Percentiles rank a stretch among this genome's conserved stretches.
Conservation (phyloP, 2,329 filamentous ascomycete species). For the Sporothrix curviconia region DNA sequence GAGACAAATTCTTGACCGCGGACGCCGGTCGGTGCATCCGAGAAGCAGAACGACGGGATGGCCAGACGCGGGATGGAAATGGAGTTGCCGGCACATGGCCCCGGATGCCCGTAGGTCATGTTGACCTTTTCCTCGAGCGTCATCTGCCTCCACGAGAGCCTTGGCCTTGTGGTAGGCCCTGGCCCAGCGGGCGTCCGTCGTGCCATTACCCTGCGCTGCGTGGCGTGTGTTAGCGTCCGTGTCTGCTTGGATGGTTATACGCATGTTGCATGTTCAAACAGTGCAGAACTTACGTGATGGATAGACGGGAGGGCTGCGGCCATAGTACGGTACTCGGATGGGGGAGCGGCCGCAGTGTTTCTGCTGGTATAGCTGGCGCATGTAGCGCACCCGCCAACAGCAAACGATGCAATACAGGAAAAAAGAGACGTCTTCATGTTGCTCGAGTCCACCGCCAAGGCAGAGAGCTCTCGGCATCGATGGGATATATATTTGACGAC, state of each 20-base stretch:
- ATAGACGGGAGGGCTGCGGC: conserved; percentile 30
- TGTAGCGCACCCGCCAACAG: not conserved
- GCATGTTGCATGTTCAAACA: too few species aligned
- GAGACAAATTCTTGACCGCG: conserved; percentile 30
- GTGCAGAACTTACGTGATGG: conserved; percentile 28
- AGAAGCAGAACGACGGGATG: conserved; percentile 38
- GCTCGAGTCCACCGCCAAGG: not conserved
- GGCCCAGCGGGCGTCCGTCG: conserved; percentile 27
- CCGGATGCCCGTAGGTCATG: conserved; percentile 32
- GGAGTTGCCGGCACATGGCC: conserved; percentile 29
- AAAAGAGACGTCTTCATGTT: not conserved
- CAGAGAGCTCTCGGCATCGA: too few species aligned
- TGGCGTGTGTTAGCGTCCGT: not conserved
- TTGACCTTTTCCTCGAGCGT: conserved; percentile 35
- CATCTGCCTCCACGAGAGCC: conserved; percentile 31
- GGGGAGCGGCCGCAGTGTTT: not conserved
- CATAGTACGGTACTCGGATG: conserved; percentile 28
- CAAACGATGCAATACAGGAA: not conserved
- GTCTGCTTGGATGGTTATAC: not conserved
- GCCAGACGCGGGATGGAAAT: conserved; percentile 32
- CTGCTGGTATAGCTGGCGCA: not conserved
- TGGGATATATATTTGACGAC: not conserved
- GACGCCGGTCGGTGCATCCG: conserved; percentile 34
- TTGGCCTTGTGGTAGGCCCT: conserved; percentile 30
- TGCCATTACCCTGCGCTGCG: conserved; percentile 25